Evolutionary conservation across 2,329 filamentous ascomycete genomes (phyloP), one percentile per base, ranked within the genome.

Genomic region (Sordariomycetes sp.): DNA sequence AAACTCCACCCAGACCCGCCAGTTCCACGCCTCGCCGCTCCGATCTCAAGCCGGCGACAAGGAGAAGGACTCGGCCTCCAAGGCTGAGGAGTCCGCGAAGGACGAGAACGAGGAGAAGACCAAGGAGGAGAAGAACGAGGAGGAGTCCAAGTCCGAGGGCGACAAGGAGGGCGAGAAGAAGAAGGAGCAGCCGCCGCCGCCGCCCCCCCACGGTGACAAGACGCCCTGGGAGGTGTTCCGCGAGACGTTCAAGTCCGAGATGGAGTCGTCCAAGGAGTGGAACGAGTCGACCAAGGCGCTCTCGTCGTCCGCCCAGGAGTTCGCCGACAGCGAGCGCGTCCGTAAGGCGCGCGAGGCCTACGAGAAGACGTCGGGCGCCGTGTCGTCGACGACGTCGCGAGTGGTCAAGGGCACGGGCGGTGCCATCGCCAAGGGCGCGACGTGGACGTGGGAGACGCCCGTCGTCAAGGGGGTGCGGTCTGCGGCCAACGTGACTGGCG

Each of bases 171-270:
- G 79, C 52, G 73, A 79, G 55, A 73, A 78, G 58, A 75, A 79
- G 60, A 78, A 85, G 68, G 79, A 84, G 67, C 82, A 89, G 64
- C 82, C 90, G 60, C 71, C 91, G 13, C 89, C 92, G 24, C 92
- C 91, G 15, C 92, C 94, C n/a, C 92, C 91, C 22, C 94, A 99
- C 67, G 94, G 94, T 60, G 90, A 96, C 75, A 99, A 99, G 78
- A 94, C 92, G 2, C 94, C 94, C 57, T 97, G 94, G 91, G 90
- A 97, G 70, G 94, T 99, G 35, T 99, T 99, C 75, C 89, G 89
- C 67, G 94, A 99, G 68, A 99, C 94, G n/a, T 82, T 99, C 72
- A 84, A 89, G 70, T 80, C 79, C 58, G 94, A 99, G 72, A 95
- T 99, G 74, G 90, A 96, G 71, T 88, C 90, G 56, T 97, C 91